A percentile compares a stretch with the other conserved stretches of the same genome.
phyloP scores from a whole-genome alignment of 805 yeast species.

The Scheffersomyces stipitis region DNA sequence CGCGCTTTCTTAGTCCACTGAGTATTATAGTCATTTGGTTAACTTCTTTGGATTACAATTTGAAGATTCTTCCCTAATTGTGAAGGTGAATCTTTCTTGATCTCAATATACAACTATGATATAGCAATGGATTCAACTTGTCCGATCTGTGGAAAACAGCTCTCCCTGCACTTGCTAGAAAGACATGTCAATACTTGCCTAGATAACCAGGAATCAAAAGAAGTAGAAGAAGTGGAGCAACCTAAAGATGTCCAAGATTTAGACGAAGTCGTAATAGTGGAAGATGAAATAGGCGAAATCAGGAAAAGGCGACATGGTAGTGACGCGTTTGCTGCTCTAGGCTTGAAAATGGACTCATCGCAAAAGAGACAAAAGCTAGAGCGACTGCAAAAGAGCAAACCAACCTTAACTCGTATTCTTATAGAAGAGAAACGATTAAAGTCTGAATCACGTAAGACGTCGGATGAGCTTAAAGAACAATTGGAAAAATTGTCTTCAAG shows the following conservation, averaged over 20 bases:
- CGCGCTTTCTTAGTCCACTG: no score
- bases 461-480: background rate
- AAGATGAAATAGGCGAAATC: constrained; percentile 1
- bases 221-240: constrained; percentile 6
- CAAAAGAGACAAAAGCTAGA: constrained; percentile 15
- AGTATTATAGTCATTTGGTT: no score
- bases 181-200: constrained; percentile 42
- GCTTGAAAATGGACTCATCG: constrained; percentile 29
- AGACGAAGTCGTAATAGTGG: constrained; percentile 1
- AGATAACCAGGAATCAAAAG: constrained; percentile 25
- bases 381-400: constrained; percentile 19
- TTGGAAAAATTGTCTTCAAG: background rate
- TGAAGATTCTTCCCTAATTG: no score
- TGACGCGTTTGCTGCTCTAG: constrained; percentile 34
- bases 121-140: constrained; percentile 20
- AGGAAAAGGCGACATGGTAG: constrained; percentile 6
- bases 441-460: background rate
- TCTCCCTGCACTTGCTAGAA: constrained; percentile 27
- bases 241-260: background rate
- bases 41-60: no score
- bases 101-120: no score
- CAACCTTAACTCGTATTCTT: constrained; percentile 34
- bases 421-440: constrained; percentile 34
- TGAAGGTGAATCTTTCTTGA: no score
- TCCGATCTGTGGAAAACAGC: constrained; percentile 34